Conservation (phyloP, 2,329 filamentous ascomycete species). For the Zelopaecilomyces penicillatus region DNA sequence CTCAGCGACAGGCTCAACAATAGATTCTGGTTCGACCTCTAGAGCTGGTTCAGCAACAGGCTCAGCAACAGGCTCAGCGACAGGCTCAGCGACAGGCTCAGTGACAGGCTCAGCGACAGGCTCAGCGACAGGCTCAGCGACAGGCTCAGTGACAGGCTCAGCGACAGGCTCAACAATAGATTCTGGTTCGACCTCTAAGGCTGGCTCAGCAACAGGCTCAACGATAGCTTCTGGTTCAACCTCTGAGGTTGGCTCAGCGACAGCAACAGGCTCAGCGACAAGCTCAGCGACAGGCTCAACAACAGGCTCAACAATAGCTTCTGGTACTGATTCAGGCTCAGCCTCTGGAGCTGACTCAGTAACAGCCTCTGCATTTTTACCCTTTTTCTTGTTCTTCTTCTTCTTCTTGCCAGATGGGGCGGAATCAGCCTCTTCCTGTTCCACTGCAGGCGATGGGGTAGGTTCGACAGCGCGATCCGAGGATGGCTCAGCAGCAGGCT, state of each 20-base stretch:
- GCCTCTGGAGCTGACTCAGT: background rate
- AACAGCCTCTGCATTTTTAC: slow-evolving; percentile 2
- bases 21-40: slow-evolving; percentile 7
- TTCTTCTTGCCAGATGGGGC: background rate
- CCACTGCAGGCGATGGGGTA: background rate
- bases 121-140: slow-evolving; percentile 3
- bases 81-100: background rate
- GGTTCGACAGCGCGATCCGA: background rate
- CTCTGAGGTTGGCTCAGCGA: background rate
- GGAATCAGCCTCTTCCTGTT: background rate
- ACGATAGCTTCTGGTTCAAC: background rate
- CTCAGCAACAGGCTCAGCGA: background rate
- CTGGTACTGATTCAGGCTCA: background rate
- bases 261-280: background rate
- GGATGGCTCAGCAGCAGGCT: background rate
- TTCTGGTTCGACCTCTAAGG: background rate
- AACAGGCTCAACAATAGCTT: slow-evolving; percentile 1
- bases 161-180: background rate
- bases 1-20: slow-evolving; percentile 10
- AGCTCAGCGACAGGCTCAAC: background rate
- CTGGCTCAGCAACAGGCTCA: background rate
- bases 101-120: background rate
- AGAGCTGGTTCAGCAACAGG: background rate
- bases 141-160: slow-evolving; percentile 3
- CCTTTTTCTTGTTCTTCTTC: slow-evolving; percentile 3